phyloP scores from a whole-genome alignment of 257 asterid species.

The Penstemon davidsonii region DNA sequence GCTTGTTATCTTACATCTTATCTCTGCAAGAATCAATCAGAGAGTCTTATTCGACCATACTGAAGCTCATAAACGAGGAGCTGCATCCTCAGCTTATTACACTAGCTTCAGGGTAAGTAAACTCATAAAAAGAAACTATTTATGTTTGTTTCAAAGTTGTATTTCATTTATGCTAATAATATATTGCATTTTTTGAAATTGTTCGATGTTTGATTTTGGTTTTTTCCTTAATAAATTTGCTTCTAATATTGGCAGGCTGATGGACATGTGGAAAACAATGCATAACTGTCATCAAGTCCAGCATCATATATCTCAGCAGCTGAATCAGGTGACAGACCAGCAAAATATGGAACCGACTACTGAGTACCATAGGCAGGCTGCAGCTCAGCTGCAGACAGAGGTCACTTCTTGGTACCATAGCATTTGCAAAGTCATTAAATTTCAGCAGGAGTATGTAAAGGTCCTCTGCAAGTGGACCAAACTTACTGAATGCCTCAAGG shows the following conservation, averaged over 20 bases:
- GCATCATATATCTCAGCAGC: slow-evolving; percentile 61
- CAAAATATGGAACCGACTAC: slow-evolving; percentile 54
- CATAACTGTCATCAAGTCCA: slow-evolving; percentile 68
- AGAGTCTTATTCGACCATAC: slow-evolving; percentile 48
- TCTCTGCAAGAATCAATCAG: slow-evolving; percentile 64
- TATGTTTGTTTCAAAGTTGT: neutral
- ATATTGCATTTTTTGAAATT: too few relatives aligned
- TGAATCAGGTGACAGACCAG: slow-evolving; percentile 54
- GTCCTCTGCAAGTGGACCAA: slow-evolving; percentile 60
- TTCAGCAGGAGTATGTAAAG: slow-evolving; percentile 62
- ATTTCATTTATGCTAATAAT: neutral
- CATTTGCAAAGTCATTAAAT: slow-evolving; percentile 61
- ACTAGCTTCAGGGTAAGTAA: slow-evolving; percentile 66
- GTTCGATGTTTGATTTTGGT: too few relatives aligned
- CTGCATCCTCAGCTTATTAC: slow-evolving; percentile 73
- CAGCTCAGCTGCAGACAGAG: slow-evolving; percentile 75
- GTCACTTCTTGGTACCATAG: slow-evolving; percentile 68
- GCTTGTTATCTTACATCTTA: slow-evolving; percentile 51
- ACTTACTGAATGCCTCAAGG: slow-evolving; percentile 45
- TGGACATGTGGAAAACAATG: slow-evolving; percentile 75
- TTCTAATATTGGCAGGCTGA: slow-evolving; percentile 46
- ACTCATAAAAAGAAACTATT: neutral
- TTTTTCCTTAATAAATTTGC: too few relatives aligned
- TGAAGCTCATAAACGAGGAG: slow-evolving; percentile 61
- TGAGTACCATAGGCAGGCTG: slow-evolving; percentile 68